Evolutionary conservation across 352 stramenopile species (phyloP), one percentile per base, ranked within the genome.

Genomic region (Phytophthora palmivora): DNA sequence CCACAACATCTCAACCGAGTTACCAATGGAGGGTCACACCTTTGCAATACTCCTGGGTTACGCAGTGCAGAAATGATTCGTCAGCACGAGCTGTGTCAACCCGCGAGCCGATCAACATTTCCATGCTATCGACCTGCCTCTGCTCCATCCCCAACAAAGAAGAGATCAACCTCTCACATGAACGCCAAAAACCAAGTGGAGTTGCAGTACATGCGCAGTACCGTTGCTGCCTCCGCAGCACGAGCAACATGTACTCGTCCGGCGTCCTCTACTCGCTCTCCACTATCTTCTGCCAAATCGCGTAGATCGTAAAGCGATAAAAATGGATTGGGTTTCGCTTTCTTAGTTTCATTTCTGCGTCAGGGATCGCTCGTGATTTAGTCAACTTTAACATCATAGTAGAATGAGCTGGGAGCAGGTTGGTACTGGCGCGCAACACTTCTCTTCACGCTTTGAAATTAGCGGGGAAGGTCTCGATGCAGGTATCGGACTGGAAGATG

Each of bases 171-270:
- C 15, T 41, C 52, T 52, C 51, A 59, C 16, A 18, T 41, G 16
- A 68, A 41, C 41, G 14, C 51, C 63, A 78, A 77, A 28, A 39
- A 62, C 21, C 62, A 85, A 39, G 75, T 89, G 32, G 79, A 89
- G 49, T 74, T 83, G 67, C 73, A 84, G 59, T 78, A 77, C 45
- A 63, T 86, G 52, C 67, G 70, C 24, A 84, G 73, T 44, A 56
- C 67, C 15, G 43, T 75, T 30, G 57, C 65, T 18, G 43, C 70
- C 6, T 46, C 60, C 4, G 51, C 51, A 10, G 53, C 44, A n/a
- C 58, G 47, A 56, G 42, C 46, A 22, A 49, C 26, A n/a, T 32
- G 30, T 9, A 47, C 44, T 58, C 63, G 50, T 21, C 19, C 55
- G 19, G 18, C 32, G 12, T 61, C 49, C 12, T 24, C 21, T 18